Conservation (phyloP, 208 protist genomes). For the Leishmania aethiopica region DNA sequence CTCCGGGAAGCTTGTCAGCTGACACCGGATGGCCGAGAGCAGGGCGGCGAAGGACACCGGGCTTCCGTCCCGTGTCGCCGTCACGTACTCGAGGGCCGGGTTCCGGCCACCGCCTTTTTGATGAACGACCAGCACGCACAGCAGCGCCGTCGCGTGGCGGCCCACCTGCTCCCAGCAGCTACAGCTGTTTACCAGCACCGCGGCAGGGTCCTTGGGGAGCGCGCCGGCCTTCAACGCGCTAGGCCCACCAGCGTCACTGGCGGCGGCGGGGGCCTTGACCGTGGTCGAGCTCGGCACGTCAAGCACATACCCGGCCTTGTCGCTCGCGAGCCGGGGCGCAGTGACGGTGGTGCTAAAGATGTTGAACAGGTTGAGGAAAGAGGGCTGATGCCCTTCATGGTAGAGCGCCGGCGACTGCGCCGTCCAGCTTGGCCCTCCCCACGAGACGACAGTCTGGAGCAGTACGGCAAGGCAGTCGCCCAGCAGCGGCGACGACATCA, state of each 20-base stretch:
- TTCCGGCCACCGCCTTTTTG: constrained; percentile 68
- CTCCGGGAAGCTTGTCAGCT: constrained; percentile 48
- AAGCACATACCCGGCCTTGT: constrained; percentile 14
- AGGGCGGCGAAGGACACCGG: constrained; percentile 44
- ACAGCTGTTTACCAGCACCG: constrained; percentile 33
- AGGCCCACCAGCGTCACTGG: background rate
- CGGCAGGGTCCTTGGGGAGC: constrained; percentile 21
- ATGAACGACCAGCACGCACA: constrained; percentile 66
- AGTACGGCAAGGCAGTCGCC: constrained; percentile 41
- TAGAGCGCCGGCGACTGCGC: constrained; percentile 38
- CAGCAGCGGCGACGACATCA: constrained; percentile 55
- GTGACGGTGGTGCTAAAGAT: constrained; percentile 22
- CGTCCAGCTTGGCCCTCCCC: constrained; percentile 36
- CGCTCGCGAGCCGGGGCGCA: background rate
- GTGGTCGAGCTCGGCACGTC: constrained; percentile 12
- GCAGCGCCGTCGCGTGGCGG: constrained; percentile 58
- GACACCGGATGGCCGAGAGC: constrained; percentile 38
- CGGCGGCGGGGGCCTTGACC: background rate
- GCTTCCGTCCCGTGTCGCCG: constrained; percentile 26
- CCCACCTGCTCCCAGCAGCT: constrained; percentile 45
- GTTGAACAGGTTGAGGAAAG: constrained; percentile 42
- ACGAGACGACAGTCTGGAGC: constrained; percentile 53
- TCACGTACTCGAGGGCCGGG: constrained; percentile 53
- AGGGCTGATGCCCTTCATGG: constrained; percentile 40
- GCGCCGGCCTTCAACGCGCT: background rate